Evolutionary conservation across 768 basidiomycete species (phyloP).

Genomic region (Lactarius akahatsu): DNA sequence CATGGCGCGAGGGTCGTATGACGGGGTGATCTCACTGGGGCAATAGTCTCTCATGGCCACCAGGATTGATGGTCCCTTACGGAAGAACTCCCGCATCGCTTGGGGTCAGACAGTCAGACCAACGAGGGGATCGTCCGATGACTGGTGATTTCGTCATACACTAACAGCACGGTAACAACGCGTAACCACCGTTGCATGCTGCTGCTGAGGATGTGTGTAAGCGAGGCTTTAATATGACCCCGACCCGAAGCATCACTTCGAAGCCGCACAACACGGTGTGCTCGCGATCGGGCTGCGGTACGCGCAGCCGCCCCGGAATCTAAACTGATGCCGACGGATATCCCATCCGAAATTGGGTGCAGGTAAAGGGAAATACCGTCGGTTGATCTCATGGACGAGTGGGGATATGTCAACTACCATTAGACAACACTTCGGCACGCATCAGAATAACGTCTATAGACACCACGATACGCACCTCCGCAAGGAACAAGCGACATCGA

Average conservation of each 20-base stretch:
- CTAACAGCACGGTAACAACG: constrained; percentile 12
- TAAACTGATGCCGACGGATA: not conserved
- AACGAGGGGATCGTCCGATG: constrained; percentile 22
- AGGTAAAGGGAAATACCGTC: not conserved
- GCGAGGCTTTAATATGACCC: constrained; percentile 11
- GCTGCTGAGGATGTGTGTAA: constrained; percentile 3
- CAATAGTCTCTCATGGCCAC: not conserved
- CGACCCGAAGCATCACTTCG: not conserved
- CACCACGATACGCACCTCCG: not conserved
- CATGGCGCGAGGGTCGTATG: not conserved
- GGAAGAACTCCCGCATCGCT: not conserved
- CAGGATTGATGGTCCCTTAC: not conserved
- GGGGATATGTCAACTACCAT: not conserved
- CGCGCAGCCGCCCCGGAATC: constrained; percentile 10
- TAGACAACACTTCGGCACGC: not conserved
- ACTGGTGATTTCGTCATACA: not conserved
- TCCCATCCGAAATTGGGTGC: not conserved
- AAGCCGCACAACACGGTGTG: not conserved
- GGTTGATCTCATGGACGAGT: not conserved
- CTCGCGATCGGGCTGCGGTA: constrained; percentile 5
- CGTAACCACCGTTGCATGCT: not conserved
- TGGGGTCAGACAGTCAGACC: constrained; percentile 3
- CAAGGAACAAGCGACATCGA: not conserved
- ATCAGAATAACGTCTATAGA: not conserved
- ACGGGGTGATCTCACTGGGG: not conserved